These are phyloP conservation scores for Amanita thiersii DNA, from an alignment of 768 basidiomycete species.

Conservation along the genomic window DNA sequence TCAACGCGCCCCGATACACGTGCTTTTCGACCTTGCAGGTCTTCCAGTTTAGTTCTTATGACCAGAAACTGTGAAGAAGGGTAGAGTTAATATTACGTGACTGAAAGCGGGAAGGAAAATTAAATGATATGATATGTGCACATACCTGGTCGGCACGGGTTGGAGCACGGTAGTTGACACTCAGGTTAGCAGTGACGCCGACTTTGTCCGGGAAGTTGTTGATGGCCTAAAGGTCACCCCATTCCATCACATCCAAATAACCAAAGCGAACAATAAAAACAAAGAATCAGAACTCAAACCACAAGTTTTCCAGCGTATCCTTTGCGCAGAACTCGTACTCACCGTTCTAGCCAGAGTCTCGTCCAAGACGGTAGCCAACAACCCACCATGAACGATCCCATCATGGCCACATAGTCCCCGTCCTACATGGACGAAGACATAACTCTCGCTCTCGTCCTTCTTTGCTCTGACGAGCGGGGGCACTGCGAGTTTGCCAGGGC, in stretches of 20 bases:
- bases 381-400: constrained; percentile 90
- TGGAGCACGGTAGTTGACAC: constrained; percentile 78
- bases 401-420: constrained; percentile 86
- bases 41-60: constrained; percentile 58
- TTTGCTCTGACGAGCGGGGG: constrained; percentile 68
- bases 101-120: too few species aligned
- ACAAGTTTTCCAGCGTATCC: too few species aligned
- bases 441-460: constrained; percentile 67
- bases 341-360: constrained; percentile 80
- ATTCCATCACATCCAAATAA: constrained; percentile 1
- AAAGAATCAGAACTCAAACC: not conserved
- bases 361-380: constrained; percentile 86
- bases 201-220: constrained; percentile 81
- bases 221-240: constrained; percentile 50
- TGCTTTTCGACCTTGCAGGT: constrained; percentile 73
- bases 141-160: constrained; percentile 81
- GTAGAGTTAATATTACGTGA: too few species aligned
- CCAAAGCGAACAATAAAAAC: not conserved
- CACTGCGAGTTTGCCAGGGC: constrained; percentile 80
- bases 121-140: not conserved
- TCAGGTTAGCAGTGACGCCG: constrained; percentile 86
- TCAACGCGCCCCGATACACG: constrained; percentile 66
- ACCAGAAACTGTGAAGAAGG: constrained; percentile 92
- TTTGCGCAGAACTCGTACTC: constrained; percentile 10
- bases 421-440: constrained; percentile 75